These are phyloP conservation scores for Solanum lycopersicoides DNA, from an alignment of 257 asterid genomes.

Conservation along the genomic window DNA sequence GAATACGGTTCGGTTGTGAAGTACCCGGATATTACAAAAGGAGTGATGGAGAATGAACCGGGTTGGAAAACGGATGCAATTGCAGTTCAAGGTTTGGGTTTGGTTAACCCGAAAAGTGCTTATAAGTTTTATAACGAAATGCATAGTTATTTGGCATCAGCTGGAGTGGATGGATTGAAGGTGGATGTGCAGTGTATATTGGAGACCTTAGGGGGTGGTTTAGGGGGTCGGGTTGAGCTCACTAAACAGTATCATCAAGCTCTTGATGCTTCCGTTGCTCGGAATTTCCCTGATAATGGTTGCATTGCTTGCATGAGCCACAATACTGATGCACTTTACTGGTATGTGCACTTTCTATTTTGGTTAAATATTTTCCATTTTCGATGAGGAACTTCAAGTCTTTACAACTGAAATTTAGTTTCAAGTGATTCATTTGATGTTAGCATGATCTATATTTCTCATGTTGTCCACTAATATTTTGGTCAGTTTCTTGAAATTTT, in stretches of 20 bases:
- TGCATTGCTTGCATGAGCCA: constrained; percentile 97
- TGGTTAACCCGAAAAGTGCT: constrained; percentile 71
- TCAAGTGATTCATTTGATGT: background rate
- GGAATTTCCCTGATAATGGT: constrained; percentile 67
- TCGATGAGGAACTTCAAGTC: background rate
- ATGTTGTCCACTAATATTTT: background rate
- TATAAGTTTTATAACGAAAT: constrained; percentile 64
- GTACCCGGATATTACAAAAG: constrained; percentile 51
- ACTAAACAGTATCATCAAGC: constrained; percentile 83
- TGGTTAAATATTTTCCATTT: background rate
- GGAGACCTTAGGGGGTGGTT: constrained; percentile 81
- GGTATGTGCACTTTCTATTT: constrained; percentile 24
- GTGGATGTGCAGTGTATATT: constrained; percentile 78
- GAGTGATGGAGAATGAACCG: constrained; percentile 71
- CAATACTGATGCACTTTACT: constrained; percentile 73
- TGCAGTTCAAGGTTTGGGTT: constrained; percentile 64
- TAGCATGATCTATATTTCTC: background rate
- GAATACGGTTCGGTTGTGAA: constrained; percentile 55
- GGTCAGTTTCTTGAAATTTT: background rate
- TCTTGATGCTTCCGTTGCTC: constrained; percentile 74
- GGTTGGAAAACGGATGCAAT: constrained; percentile 64
- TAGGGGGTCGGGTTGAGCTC: constrained; percentile 76
- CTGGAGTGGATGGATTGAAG: constrained; percentile 80
- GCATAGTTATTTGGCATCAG: constrained; percentile 68
- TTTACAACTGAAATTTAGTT: background rate